These are phyloP conservation scores for Annulohypoxylon bovei DNA, from an alignment of 495 filamentous ascomycete species.

Conservation along the genomic window DNA sequence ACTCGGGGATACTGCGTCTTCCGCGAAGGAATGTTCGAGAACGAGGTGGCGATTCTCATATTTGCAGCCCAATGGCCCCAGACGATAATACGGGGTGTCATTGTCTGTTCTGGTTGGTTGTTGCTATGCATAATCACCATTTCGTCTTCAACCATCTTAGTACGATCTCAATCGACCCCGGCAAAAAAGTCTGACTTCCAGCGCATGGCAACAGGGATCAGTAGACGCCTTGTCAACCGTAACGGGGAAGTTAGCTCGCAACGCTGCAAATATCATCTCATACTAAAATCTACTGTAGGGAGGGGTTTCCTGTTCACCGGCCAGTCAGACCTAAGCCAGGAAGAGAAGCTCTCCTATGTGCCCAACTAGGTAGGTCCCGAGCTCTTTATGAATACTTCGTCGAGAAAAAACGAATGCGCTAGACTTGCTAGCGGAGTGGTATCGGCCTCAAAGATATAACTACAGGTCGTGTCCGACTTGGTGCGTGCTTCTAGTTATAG, in stretches of 20 bases:
- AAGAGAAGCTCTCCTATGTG: not conserved
- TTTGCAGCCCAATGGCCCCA: not conserved
- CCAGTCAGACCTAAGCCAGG: not conserved
- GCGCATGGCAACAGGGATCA: not conserved
- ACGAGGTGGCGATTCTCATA: not conserved
- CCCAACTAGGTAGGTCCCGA: not conserved
- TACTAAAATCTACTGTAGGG: not conserved
- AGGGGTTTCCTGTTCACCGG: not conserved
- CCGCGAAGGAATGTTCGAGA: not conserved
- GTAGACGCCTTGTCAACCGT: not conserved
- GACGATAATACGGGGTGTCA: not conserved
- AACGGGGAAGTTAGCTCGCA: not conserved
- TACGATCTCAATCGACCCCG: not conserved
- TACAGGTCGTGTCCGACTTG: not conserved
- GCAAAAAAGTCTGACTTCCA: not conserved
- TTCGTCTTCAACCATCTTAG: not conserved
- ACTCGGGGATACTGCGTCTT: slow-evolving; percentile 1
- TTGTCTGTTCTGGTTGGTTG: not conserved
- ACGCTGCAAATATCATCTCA: not conserved
- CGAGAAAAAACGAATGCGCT: too few relatives aligned
- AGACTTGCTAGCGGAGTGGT: not conserved
- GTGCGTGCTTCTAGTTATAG: not conserved
- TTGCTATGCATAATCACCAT: not conserved
- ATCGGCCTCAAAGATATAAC: not conserved
- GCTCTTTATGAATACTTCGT: too few relatives aligned